Evolutionary conservation across 73 alveolate species (phyloP).

Genomic region (Breviolum minutum): DNA sequence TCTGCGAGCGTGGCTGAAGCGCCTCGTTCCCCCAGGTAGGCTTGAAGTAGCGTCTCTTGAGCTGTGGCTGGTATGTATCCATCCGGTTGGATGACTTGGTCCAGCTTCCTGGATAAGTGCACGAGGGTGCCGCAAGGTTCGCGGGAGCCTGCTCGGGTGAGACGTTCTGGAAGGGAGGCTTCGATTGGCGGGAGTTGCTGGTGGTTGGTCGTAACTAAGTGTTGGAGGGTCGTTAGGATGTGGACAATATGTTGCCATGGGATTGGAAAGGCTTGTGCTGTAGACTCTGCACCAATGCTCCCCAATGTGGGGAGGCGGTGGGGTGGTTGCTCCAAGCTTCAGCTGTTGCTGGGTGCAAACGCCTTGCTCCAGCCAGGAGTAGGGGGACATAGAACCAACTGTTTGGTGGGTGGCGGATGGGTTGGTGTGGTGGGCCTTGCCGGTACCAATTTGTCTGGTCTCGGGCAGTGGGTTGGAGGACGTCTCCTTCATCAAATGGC

Average conservation of each 20-base stretch:
- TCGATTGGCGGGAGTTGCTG: neutral
- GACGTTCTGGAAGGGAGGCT: neutral
- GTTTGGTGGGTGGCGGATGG: neutral
- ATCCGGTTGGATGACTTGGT: neutral
- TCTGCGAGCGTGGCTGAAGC: neutral
- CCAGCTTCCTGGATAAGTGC: neutral
- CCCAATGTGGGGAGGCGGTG: neutral
- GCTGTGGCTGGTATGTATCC: conserved; percentile 36
- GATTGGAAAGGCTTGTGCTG: neutral
- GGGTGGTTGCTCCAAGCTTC: neutral
- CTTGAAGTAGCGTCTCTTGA: neutral
- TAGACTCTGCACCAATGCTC: neutral
- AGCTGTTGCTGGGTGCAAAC: neutral
- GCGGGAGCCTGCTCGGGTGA: neutral
- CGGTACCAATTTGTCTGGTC: neutral
- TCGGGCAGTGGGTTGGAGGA: neutral
- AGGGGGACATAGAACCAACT: conserved; percentile 42
- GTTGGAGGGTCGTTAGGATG: neutral
- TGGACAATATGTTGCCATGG: neutral
- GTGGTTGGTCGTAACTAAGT: neutral
- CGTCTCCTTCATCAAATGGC: no score
- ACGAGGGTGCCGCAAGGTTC: neutral
- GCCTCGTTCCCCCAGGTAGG: neutral
- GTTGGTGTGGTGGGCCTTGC: neutral
- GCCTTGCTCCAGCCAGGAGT: conserved; percentile 5